Conservation (phyloP, 805 yeast genomes). For the Cyberlindnera maritima region DNA sequence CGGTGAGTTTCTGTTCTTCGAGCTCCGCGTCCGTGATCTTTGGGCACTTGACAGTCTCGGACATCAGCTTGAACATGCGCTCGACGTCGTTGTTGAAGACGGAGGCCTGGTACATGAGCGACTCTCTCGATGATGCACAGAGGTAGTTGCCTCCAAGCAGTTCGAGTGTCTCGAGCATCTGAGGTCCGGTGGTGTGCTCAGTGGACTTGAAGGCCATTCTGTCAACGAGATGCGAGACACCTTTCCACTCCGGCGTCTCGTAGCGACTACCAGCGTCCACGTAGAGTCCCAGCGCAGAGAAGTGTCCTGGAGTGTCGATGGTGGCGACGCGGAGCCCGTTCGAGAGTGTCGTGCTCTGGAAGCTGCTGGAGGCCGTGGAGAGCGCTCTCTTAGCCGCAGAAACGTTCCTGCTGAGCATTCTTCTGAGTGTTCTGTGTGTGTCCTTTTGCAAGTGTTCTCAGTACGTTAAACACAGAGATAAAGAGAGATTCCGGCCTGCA, state of each 20-base stretch:
- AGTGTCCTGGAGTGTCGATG: constrained; percentile 85
- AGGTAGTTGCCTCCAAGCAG: constrained; percentile 90
- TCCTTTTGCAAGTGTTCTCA: not conserved
- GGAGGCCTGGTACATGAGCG: constrained; percentile 90
- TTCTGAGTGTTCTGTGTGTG: not conserved
- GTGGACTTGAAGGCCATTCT: constrained; percentile 83
- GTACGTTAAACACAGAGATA: not conserved
- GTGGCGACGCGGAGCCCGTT: constrained; percentile 86
- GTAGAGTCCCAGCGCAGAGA: constrained; percentile 86
- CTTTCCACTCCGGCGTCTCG: constrained; percentile 60
- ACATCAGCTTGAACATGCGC: constrained; percentile 68
- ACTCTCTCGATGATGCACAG: constrained; percentile 89
- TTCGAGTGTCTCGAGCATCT: constrained; percentile 75
- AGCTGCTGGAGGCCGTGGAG: constrained; percentile 22
- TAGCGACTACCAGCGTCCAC: constrained; percentile 88
- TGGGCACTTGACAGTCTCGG: constrained; percentile 79
- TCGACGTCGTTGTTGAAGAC: constrained; percentile 86
- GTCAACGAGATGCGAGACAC: constrained; percentile 81
- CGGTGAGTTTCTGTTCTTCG: constrained; percentile 66
- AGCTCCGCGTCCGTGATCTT: constrained; percentile 65
- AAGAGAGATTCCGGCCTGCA: not conserved
- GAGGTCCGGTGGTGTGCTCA: constrained; percentile 49
- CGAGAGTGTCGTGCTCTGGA: constrained; percentile 41
- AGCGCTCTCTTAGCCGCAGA: constrained; percentile 10
- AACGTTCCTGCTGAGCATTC: constrained; percentile 16